Evolutionary conservation across 2,329 filamentous ascomycete genomes (phyloP), one percentile per base, ranked within the genome.

Genomic region (Alternaria incomplexa): DNA sequence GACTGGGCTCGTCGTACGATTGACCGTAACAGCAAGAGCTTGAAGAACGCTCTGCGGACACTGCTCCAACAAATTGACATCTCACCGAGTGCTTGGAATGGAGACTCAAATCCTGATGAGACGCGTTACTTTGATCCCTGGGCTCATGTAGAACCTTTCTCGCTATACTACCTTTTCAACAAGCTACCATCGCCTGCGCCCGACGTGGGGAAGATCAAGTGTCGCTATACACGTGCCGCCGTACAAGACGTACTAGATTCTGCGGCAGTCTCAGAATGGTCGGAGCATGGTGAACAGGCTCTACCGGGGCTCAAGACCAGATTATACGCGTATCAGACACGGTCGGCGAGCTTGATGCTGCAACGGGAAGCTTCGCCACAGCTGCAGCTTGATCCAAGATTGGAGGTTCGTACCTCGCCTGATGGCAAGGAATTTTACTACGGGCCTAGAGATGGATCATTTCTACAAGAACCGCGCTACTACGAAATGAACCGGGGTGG

Each of bases 341-440:
- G 90, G 47, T 95, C 93, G 1, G 90, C 91, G 1, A 92, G 92
- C 5, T 77, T 90, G 26, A 97, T 98, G 93, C 81, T 97, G 17
- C 90, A 96, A 75, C 89, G 90, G 56, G 95, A 98, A 79, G 80
- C 85, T 6, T 85, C 89, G 22, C 88, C 91, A 0, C 84, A 85
- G 6, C 83, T 87, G 26, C 82, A 88, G 6, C 80, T 93, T 9
- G 94, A 97, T 77, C 93, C 94, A 10, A 87, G 94, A 6, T 81
- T 97, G 3, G 85, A 89, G 54, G 69, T 80, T 5, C 82, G 88
- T 2, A 72, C 74, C 2, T 90, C 91, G 53, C 91, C 92, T 28
- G 80, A 84, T 5, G 90, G 89, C 1, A 75, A 80, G 1, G 69
- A 73, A 0, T 97, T 90, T 82, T 97, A 91, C 74, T 90, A 90